Evolutionary conservation across 2,329 filamentous ascomycete species (phyloP), one percentile per base, ranked within the genome.

Genomic region (Phialophora macrospora): DNA sequence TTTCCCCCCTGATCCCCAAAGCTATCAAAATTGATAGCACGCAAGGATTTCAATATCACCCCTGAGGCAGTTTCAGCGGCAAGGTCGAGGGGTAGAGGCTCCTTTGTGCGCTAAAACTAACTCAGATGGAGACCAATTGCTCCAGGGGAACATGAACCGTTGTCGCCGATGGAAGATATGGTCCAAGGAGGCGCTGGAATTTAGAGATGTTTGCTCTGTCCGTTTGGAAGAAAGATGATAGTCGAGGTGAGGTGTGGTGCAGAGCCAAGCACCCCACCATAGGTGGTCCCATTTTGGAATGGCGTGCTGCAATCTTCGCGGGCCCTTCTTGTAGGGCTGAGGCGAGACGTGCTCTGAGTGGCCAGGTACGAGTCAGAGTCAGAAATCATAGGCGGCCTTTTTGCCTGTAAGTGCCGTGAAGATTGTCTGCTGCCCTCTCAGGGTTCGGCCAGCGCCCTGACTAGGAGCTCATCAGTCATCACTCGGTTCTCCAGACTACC

Each of bases 261-360:
- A 46, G 48, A 34, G 70, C 70, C 68, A 68, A 70, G 68, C 63
- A 71, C 70, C 70, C 68, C 70, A 66, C 70, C 68, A 69, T 68
- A 17, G 56, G 55, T 48, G 49, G 62, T 55, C 60, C 67, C 65
- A 22, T 58, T 65, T 20, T 8, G 46, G 61, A 14, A 58, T 69
- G 63, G 70, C 70, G 70, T 72, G 68, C 70, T 67, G 54, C 49
- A 52, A 54, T 67, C 28, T 72, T 65, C 70, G 68, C 68, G 54
- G 60, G 55, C 58, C 41, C 4, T 17, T 28, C 55, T 24, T 6
- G 62, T 63, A 64, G 67, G 67, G 63, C 63, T 66, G 67, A 62
- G 24, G 6, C 26, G 44, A 30, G 30, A 55, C 30, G 48, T 44
- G 22, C 61, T 67, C 9, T 69, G 67, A 69, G 58, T 69, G 61